Evolutionary conservation across 2,329 filamentous ascomycete genomes (phyloP).

Genomic region (Pseudogymnoascus sp.): DNA sequence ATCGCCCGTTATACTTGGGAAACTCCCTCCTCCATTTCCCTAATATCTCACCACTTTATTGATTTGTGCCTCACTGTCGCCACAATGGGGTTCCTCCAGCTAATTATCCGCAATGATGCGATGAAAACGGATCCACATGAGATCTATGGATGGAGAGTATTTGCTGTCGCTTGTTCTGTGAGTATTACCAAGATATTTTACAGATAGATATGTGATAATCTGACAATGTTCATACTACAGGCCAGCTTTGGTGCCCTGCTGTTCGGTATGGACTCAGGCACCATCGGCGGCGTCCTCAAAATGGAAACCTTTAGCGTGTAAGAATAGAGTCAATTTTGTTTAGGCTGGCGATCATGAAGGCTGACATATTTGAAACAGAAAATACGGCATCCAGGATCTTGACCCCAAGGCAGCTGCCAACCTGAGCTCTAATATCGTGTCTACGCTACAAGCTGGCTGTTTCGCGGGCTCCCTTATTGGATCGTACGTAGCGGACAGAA

Average conservation of each 20-base stretch:
- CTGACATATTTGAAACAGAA: neutral
- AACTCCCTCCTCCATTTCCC: neutral
- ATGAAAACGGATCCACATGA: conserved; percentile 11
- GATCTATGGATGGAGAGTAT: conserved; percentile 12
- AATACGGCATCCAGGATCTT: neutral
- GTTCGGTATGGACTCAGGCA: conserved; percentile 24
- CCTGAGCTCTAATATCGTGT: conserved; percentile 41
- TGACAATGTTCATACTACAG: neutral
- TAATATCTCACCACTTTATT: neutral
- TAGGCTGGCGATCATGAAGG: neutral
- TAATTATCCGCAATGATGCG: conserved; percentile 12
- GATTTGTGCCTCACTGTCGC: neutral
- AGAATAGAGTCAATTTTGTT: neutral
- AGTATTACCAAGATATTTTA: neutral
- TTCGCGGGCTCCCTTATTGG: conserved; percentile 37
- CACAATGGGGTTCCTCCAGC: neutral
- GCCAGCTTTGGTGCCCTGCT: conserved; percentile 14
- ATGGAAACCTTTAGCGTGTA: neutral
- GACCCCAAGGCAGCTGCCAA: neutral
- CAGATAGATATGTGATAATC: neutral
- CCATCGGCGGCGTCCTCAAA: conserved; percentile 21
- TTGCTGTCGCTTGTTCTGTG: conserved; percentile 7
- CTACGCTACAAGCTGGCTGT: conserved; percentile 57
- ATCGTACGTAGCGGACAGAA: neutral
- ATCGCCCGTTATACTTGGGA: neutral